Evolutionary conservation across 2,329 filamentous ascomycete species (phyloP).

Genomic region (Arachnopeziza araneosa): DNA sequence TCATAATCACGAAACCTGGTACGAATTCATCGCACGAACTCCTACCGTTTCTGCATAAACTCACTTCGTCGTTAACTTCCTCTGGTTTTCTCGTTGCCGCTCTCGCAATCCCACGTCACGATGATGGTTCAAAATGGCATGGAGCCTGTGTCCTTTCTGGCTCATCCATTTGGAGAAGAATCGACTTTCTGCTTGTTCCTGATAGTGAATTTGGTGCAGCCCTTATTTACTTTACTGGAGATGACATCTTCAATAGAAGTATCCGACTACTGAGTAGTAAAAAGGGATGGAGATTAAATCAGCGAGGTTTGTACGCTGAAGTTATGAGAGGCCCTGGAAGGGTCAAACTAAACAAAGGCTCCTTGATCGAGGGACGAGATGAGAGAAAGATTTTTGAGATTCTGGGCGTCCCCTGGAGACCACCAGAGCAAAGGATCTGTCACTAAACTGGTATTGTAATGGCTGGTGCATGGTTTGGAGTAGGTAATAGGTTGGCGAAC

Average conservation of each 20-base stretch:
- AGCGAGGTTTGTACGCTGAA: slow-evolving; percentile 70
- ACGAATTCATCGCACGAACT: slow-evolving; percentile 52
- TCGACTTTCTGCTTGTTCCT: slow-evolving; percentile 82
- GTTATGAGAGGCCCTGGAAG: slow-evolving; percentile 52
- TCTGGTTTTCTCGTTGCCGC: slow-evolving; percentile 63
- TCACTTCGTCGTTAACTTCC: slow-evolving; percentile 57
- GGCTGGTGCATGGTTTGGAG: background rate
- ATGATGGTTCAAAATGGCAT: slow-evolving; percentile 73
- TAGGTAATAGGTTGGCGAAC: background rate
- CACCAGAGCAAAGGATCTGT: slow-evolving; percentile 71
- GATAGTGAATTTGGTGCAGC: slow-evolving; percentile 75
- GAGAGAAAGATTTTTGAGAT: slow-evolving; percentile 78
- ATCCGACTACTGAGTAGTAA: slow-evolving; percentile 73
- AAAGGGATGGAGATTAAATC: slow-evolving; percentile 80
- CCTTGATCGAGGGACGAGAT: slow-evolving; percentile 65
- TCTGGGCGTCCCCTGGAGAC: slow-evolving; percentile 78
- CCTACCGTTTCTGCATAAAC: slow-evolving; percentile 51
- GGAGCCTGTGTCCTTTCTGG: slow-evolving; percentile 70
- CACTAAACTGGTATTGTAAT: slow-evolving; percentile 33
- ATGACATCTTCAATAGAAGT: slow-evolving; percentile 90
- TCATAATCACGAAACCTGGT: slow-evolving; percentile 68
- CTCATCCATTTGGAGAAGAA: slow-evolving; percentile 62
- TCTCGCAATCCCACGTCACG: slow-evolving; percentile 50
- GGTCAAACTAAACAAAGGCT: slow-evolving; percentile 58
- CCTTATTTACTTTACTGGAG: slow-evolving; percentile 91